Evolutionary conservation across 1,284 basidiomycete species (phyloP).

Genomic region (Boletus sp.): DNA sequence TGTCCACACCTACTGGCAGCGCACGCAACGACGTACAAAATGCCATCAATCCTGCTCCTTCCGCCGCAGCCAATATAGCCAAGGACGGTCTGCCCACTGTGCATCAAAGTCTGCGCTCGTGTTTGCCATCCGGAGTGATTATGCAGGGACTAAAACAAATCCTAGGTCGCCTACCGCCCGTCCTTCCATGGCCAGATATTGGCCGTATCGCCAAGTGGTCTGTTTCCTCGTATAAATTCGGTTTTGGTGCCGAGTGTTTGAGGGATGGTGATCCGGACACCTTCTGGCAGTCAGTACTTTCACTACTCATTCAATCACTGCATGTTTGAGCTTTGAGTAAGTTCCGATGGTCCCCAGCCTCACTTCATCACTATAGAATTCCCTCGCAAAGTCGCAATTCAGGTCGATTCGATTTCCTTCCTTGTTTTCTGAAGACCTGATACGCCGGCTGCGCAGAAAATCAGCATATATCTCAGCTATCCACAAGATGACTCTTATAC

Average conservation of each 20-base stretch:
- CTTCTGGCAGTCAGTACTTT: constrained; percentile 90
- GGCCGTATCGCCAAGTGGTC: constrained; percentile 89
- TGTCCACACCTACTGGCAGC: constrained; percentile 10
- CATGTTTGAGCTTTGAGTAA: constrained; percentile 35
- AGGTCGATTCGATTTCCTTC: constrained; percentile 48
- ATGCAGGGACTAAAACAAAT: constrained; percentile 1
- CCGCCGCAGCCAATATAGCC: constrained; percentile 20
- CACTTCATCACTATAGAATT: constrained; percentile 97
- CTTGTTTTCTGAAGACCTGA: background rate
- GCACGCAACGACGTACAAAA: constrained; percentile 18
- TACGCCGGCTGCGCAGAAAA: constrained; percentile 57
- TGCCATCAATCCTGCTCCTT: constrained; percentile 14
- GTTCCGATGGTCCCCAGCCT: constrained; percentile 96
- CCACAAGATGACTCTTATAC: constrained; percentile 96
- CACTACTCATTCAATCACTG: background rate
- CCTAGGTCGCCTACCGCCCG: constrained; percentile 44
- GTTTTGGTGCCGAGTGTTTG: constrained; percentile 92
- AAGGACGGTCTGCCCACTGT: constrained; percentile 40
- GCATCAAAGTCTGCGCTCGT: constrained; percentile 30
- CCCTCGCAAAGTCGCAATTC: constrained; percentile 84
- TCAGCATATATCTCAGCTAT: constrained; percentile 88
- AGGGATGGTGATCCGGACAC: constrained; percentile 87
- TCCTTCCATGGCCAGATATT: constrained; percentile 73
- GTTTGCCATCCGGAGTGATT: background rate
- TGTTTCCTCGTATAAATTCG: constrained; percentile 97